Base-by-base conservation (phyloP, 306 rosid genomes). In the Amphicarpaea edgeworthii region DNA sequence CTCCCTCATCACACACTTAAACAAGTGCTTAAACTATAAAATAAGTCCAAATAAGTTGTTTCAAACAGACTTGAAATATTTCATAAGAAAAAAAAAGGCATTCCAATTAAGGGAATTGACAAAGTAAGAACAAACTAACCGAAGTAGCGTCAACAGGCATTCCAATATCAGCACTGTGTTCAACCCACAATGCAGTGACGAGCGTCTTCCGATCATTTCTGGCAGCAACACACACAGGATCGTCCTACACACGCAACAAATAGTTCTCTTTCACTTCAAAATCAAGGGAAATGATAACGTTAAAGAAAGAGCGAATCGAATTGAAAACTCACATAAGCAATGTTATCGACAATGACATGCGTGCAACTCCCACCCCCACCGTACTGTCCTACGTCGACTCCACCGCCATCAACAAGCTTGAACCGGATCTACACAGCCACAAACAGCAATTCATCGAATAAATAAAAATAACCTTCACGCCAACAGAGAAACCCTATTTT, bases 131-230 rank as follows among this genome's bases (percentile, higher is more conserved):
- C 40, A 50, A 79, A 87, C 97, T 55, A 76, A 95, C 99, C 63
- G 92, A 84, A 46, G 79, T 15, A 67, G 87, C 42, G 74, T 90
- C 91, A n/a, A 87, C 84, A 0, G 83, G 85, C 87, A 82, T 70
- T 79, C 93, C 97, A 65, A 82, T 45, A 64, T 92, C 99, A 63
- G 83, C 87, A 82, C 92, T 88, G 32, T 95, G 97, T 17, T 90
- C 91, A 63, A 95, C 96, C 99, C 99, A 95, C 79, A 89, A 68
- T 12, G 83, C 86, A 8, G 96, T 95, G 64, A 95, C 93, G n/a
- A 95, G 75, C 19, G 76, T 75, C 85, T 92, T 95, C 77, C 93
- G 75, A 34, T 89, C 91, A 11, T 83, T 75, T 77, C 96, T 89
- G 1, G 99, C 97, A 69, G 92, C 88, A 85, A 78, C 82, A 49